Percentiles rank a stretch among this genome's conserved stretches.
These are phyloP conservation scores for Mikania micrantha DNA, from an alignment of 129 eudicot species.

Conservation along the genomic window DNA sequence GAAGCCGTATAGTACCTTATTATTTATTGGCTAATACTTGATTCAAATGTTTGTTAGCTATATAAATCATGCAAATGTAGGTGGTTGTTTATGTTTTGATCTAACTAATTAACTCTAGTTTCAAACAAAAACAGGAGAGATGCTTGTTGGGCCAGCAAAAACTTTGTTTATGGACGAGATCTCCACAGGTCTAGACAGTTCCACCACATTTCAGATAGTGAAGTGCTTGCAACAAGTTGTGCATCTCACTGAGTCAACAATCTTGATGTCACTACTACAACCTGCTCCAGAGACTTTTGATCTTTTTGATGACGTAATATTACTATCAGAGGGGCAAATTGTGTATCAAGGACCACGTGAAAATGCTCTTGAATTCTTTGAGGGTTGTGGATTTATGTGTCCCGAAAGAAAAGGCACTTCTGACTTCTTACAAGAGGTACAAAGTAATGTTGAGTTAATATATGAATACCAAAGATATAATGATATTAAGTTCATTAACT, in stretches of 20 bases:
- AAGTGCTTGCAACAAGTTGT: constrained; percentile 81
- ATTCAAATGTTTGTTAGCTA: not conserved
- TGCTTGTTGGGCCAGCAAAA: constrained; percentile 91
- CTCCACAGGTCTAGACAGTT: constrained; percentile 87
- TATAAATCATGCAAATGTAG: not conserved
- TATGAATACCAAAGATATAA: not conserved
- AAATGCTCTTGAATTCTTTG: constrained; percentile 62
- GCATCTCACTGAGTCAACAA: constrained; percentile 63
- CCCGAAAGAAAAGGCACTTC: constrained; percentile 82
- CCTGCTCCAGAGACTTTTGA: constrained; percentile 93
- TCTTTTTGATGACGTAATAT: constrained; percentile 67
- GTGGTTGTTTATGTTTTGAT: not conserved
- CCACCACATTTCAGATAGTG: constrained; percentile 85
- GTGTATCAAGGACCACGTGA: constrained; percentile 82
- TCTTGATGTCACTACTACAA: constrained; percentile 77
- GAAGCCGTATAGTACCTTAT: not conserved
- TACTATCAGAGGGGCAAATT: constrained; percentile 82
- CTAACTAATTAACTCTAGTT: too few species aligned
- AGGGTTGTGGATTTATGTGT: constrained; percentile 69
- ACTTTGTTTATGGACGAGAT: constrained; percentile 87
- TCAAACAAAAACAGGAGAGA: constrained; percentile 48
- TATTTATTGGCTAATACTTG: not conserved
- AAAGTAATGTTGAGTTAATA: not conserved
- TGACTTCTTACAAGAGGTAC: constrained; percentile 93
- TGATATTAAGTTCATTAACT: not conserved